These are phyloP conservation scores for Sugiyamaella castrensis DNA, from an alignment of 1,139 yeast species.

Conservation along the genomic window DNA sequence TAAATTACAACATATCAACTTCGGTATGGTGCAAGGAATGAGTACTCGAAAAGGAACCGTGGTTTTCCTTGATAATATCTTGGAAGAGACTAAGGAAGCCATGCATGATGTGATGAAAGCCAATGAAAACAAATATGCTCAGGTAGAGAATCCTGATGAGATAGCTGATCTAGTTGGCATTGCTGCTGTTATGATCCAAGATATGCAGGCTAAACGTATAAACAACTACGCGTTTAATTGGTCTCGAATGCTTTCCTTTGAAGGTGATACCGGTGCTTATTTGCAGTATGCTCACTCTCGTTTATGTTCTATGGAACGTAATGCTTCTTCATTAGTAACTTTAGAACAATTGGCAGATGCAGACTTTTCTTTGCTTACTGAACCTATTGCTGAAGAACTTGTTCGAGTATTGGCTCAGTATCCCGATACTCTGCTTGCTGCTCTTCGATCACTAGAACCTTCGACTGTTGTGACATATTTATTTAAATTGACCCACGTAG, in stretches of 20 bases:
- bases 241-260: conserved; percentile 98
- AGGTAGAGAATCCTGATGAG: conserved; percentile 90
- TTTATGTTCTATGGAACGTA: conserved; percentile 91
- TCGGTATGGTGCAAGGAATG: conserved; percentile 99
- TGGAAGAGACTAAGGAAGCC: conserved; percentile 90
- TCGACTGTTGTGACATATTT: conserved; percentile 91
- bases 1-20: conserved; percentile 76
- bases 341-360: conserved; percentile 52
- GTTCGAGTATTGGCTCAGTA: conserved; percentile 82
- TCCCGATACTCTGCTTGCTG: conserved; percentile 86
- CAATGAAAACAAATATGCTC: conserved; percentile 87
- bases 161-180: conserved; percentile 96
- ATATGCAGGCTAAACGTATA: conserved; percentile 96
- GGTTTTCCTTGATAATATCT: conserved; percentile 89
- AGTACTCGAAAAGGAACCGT: conserved; percentile 98
- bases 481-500: conserved; percentile 88
- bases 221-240: conserved; percentile 96
- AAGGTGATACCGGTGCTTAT: conserved; percentile 99
- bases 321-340: conserved; percentile 45
- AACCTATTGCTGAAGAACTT: conserved; percentile 70
- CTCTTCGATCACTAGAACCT: conserved; percentile 85
- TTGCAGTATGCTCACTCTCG: conserved; percentile 98
- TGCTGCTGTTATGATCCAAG: conserved; percentile 98
- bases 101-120: conserved; percentile 98
- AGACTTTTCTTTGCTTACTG: conserved; percentile 67